phyloP scores from a whole-genome alignment of 2,329 filamentous ascomycete species.

The Colletotrichum eleusines region DNA sequence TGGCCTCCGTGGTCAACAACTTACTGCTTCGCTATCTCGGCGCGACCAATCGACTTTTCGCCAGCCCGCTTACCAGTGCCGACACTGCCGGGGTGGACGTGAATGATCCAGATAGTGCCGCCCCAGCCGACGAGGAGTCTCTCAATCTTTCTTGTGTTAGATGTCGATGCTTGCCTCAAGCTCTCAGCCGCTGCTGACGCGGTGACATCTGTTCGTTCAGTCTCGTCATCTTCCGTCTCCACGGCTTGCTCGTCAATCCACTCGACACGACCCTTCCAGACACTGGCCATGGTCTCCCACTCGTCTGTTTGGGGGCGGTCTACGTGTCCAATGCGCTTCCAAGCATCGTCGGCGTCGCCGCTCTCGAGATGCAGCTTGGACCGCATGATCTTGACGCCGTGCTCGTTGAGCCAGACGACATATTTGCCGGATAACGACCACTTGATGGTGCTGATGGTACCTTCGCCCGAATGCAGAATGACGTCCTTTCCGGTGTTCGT shows the following conservation, averaged over 20 bases:
- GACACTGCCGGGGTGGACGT: conserved; percentile 83
- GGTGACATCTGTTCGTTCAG: conserved; percentile 48
- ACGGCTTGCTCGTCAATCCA: conserved; percentile 91
- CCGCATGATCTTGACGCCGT: conserved; percentile 98
- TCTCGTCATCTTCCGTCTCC: conserved; percentile 75
- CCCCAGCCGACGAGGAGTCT: conserved; percentile 95
- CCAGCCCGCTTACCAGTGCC: conserved; percentile 75
- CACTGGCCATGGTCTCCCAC: conserved; percentile 96
- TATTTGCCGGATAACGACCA: conserved; percentile 96
- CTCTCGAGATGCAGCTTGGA: conserved; percentile 85
- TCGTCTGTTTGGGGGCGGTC: conserved; percentile 86
- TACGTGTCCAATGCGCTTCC: conserved; percentile 94
- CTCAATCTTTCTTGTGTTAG: conserved; percentile 69
- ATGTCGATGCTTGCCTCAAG: conserved; percentile 62
- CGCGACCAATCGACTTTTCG: conserved; percentile 80
- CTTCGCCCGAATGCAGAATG: conserved; percentile 91
- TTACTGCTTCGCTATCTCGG: conserved; percentile 93
- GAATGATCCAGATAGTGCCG: conserved; percentile 94
- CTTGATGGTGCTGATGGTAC: conserved; percentile 89
- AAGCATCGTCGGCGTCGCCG: conserved; percentile 83
- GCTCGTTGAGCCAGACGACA: conserved; percentile 95
- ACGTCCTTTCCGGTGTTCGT: conserved; percentile 85
- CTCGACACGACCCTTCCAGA: conserved; percentile 92
- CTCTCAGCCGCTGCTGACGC: conserved; percentile 61
- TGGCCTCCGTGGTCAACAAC: conserved; percentile 54